Conservation (phyloP, 208 protist species). For the Leishmania tropica region DNA sequence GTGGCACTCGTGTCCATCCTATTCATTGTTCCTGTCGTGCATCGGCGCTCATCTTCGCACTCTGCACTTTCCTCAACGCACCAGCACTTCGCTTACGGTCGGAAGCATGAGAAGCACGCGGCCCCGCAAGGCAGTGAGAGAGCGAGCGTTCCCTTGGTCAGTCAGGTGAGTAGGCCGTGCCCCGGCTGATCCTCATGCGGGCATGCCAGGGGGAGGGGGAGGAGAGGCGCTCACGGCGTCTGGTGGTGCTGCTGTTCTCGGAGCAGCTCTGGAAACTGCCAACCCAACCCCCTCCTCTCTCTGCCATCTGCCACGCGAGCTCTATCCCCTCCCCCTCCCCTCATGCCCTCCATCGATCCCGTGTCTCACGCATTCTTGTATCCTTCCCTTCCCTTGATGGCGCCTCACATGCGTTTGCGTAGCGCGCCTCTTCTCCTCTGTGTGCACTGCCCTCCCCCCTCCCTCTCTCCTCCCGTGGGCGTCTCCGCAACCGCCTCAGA, state of each 20-base stretch:
- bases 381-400: not conserved
- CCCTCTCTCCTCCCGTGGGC: not conserved
- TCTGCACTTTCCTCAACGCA: no score
- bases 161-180: not conserved
- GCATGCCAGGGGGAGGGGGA: not conserved
- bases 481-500: not conserved
- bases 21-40: no score
- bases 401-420: not conserved
- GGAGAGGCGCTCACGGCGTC: not conserved
- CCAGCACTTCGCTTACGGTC: not conserved
- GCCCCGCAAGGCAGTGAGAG: not conserved
- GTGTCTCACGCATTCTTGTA: not conserved
- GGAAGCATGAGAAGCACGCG: not conserved
- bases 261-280: not conserved
- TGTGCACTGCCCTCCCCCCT: not conserved
- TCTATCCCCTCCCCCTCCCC: not conserved
- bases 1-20: no score
- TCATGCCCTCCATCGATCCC: not conserved
- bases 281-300: not conserved
- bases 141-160: not conserved
- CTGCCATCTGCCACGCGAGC: not conserved
- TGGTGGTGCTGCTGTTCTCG: not conserved
- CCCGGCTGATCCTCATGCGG: not conserved
- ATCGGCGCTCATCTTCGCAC: not conserved
- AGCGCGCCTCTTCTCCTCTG: no score